Evolutionary conservation across 176 grass and related monocot species (phyloP), one percentile per base, ranked within the genome.

Genomic region (Aegilops speltoides): DNA sequence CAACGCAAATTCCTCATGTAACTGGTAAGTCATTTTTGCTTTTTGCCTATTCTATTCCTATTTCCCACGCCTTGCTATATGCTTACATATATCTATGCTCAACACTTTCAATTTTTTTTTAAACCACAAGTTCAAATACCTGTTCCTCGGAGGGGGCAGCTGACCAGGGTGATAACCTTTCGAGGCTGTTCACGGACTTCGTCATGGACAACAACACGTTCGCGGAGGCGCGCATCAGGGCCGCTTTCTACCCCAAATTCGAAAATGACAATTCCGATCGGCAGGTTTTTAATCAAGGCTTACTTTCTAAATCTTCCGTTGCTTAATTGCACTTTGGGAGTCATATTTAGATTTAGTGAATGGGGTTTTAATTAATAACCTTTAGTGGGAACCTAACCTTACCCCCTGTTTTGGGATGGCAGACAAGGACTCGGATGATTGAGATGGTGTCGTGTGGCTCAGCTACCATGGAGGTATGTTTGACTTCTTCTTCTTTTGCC

Each of bases 221-320:
- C 73, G 68, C 64, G 2, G 84, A 88, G 82, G 89, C 93, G 20
- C 86, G 95, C 76, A 88, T 95, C 68, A 95, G 89, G 88, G 96
- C 96, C 20, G 89, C 93, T 0, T 98, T 98, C 79, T 98, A 95
- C 78, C 96, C 96, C 34, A 98, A 98, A 72, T 98, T 98, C 69
- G 93, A 95, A 82, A 98, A 98, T 48, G 96, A 98, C 26, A 94
- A 94, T 54, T 94, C 86, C 1, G 96, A 98, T 64, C 93, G 89
- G 67, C 84, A 98, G 93, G 93, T 95, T 57, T 6, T 24, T 25
- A 73, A 15, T 25, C 37, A 45, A 12, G 38, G 3, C n/a, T 25
- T 45, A 25, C 38, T 73, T 46, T 25, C 0, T 25, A 26, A 73
- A 73, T 43, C 20, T 24, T 43, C 22, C 2, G 4, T 8, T 73